These are phyloP conservation scores for Podaxis sp. DNA, from an alignment of 768 basidiomycete genomes.

Conservation along the genomic window DNA sequence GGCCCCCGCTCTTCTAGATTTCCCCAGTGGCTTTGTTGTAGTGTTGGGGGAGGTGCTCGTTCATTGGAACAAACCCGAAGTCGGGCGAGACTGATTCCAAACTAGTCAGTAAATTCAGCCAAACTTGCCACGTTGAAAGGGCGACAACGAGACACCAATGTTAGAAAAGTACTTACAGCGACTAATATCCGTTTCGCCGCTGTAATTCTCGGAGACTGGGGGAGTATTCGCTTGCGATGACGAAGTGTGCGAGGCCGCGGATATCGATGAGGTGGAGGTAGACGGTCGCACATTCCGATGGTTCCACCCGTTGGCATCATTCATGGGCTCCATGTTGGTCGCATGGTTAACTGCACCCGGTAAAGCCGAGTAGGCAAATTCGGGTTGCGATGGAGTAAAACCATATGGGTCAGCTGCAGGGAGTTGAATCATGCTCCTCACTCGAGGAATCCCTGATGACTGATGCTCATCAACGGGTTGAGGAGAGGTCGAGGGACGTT, in stretches of 20 bases:
- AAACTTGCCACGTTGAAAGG: constrained; percentile 3
- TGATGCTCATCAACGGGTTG: constrained; percentile 57
- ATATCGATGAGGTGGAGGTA: constrained; percentile 73
- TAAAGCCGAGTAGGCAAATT: constrained; percentile 77
- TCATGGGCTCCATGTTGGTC: constrained; percentile 39
- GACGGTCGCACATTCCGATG: constrained; percentile 64
- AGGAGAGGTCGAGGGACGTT: constrained; percentile 68
- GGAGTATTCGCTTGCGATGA: constrained; percentile 82
- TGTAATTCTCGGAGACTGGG: constrained; percentile 64
- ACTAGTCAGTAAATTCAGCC: constrained; percentile 15
- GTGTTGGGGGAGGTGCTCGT: constrained; percentile 64
- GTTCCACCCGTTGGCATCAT: constrained; percentile 42
- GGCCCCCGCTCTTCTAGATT: constrained; percentile 29
- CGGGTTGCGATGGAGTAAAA: constrained; percentile 63
- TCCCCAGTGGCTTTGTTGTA: constrained; percentile 57
- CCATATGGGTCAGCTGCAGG: constrained; percentile 67
- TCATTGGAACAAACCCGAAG: constrained; percentile 82
- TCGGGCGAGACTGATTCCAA: constrained; percentile 62
- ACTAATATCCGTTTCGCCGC: constrained; percentile 71
- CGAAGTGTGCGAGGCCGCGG: constrained; percentile 70
- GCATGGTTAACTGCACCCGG: constrained; percentile 41
- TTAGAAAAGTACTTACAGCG: constrained; percentile 62
- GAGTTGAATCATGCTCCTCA: constrained; percentile 81
- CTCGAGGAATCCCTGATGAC: constrained; percentile 54
- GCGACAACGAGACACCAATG: background rate